These are phyloP conservation scores for Penicillium mononematosum DNA, from an alignment of 495 filamentous ascomycete species.

Conservation along the genomic window DNA sequence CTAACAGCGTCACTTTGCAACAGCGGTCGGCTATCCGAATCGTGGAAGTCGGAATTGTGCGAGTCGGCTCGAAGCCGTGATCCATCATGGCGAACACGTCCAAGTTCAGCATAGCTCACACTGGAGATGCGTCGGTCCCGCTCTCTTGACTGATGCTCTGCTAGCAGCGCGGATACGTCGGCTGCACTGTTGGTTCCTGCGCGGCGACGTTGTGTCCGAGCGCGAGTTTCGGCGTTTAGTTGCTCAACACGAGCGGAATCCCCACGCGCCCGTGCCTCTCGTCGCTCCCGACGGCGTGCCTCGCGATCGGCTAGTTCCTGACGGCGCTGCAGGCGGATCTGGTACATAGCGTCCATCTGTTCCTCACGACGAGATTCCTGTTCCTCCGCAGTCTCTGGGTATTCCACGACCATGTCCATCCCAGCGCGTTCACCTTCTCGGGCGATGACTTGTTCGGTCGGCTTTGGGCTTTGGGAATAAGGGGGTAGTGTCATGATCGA, in stretches of 20 bases:
- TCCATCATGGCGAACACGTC: conserved; percentile 85
- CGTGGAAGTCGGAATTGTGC: conserved; percentile 71
- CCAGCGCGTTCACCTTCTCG: conserved; percentile 89
- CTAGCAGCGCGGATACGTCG: conserved; percentile 42
- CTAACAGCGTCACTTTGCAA: conserved; percentile 63
- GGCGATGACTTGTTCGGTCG: conserved; percentile 80
- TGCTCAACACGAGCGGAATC: conserved; percentile 63
- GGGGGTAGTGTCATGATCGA: conserved; percentile 89
- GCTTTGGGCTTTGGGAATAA: conserved; percentile 67
- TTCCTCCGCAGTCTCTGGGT: conserved; percentile 67
- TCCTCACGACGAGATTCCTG: conserved; percentile 81
- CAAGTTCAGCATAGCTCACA: conserved; percentile 83
- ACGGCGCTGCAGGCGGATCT: conserved; percentile 78
- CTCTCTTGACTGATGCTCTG: conserved; percentile 65
- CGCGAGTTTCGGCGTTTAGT: conserved; percentile 47
- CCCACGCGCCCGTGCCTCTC: conserved; percentile 67
- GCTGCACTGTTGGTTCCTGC: conserved; percentile 31
- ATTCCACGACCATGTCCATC: conserved; percentile 89
- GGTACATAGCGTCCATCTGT: conserved; percentile 90
- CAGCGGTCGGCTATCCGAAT: conserved; percentile 73
- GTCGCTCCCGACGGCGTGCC: conserved; percentile 60
- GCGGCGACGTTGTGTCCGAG: conserved; percentile 20
- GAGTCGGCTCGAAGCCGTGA: conserved; percentile 80
- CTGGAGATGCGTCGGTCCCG: conserved; percentile 75
- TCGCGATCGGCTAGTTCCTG: conserved; percentile 75